Conservation (phyloP, 75 land plant genomes). For the Sequoia sempervirens region DNA sequence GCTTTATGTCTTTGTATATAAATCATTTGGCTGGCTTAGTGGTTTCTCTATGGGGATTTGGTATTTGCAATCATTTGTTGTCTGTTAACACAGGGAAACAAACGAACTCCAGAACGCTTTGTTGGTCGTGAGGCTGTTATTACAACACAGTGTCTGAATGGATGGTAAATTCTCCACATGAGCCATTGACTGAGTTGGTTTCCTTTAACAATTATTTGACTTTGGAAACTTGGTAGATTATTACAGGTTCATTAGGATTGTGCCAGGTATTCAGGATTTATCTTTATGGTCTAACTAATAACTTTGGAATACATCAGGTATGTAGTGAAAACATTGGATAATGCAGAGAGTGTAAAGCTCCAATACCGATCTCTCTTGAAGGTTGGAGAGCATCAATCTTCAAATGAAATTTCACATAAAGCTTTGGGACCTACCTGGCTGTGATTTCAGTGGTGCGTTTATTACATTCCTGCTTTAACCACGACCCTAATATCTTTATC, state of each 20-base stretch:
- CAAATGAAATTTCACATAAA: constrained; percentile 28
- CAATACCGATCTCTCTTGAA: constrained; percentile 89
- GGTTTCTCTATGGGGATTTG: not conserved
- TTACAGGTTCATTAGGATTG: not conserved
- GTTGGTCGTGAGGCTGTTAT: constrained; percentile 87
- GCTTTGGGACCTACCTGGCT: constrained; percentile 42
- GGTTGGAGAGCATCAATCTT: constrained; percentile 36
- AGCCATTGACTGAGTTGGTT: not conserved
- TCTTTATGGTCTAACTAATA: not conserved
- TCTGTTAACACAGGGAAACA: constrained; percentile 64
- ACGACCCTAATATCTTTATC: not conserved
- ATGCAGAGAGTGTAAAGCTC: constrained; percentile 91
- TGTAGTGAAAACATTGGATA: constrained; percentile 89
- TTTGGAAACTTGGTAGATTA: not conserved
- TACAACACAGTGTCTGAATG: constrained; percentile 89
- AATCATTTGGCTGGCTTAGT: not conserved
- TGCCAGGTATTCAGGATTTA: not conserved
- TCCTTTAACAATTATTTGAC: not conserved
- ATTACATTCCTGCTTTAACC: not conserved
- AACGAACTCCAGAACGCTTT: constrained; percentile 88
- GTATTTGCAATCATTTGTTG: not conserved
- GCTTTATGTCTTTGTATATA: not conserved
- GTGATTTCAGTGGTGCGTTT: constrained; percentile 5
- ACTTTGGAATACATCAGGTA: constrained; percentile 43
- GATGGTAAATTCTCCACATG: constrained; percentile 54